phyloP scores from a whole-genome alignment of 139 green algal species.

The Chara braunii region DNA sequence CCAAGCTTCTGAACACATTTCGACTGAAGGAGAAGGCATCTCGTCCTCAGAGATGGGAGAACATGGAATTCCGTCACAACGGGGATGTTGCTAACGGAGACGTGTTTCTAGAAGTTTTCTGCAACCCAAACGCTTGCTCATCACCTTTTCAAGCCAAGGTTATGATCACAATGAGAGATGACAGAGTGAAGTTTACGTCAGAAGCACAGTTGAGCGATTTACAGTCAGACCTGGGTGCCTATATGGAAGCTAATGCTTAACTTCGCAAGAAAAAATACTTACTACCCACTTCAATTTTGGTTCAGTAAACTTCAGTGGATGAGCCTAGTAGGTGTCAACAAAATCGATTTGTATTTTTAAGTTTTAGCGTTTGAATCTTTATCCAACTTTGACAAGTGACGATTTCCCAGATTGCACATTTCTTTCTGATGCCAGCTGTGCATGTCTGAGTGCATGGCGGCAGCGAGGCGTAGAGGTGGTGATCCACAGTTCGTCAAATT shows the following conservation, averaged over 20 bases:
- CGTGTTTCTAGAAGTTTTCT: constrained; percentile 39
- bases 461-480: too few relatives aligned
- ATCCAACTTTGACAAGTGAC: not conserved
- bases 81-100: constrained; percentile 4
- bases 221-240: constrained; percentile 26
- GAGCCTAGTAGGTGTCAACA: not conserved
- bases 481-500: too few relatives aligned
- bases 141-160: constrained; percentile 47
- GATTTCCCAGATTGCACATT: too few relatives aligned
- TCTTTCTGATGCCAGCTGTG: too few relatives aligned
- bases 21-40: constrained; percentile 44
- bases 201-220: constrained; percentile 35
- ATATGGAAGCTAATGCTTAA: constrained; percentile 4
- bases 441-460: too few relatives aligned
- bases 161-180: constrained; percentile 42
- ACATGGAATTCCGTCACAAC: constrained; percentile 39
- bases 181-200: constrained; percentile 39
- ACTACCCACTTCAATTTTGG: not conserved
- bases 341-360: not conserved
- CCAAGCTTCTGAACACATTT: constrained; percentile 34
- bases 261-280: not conserved
- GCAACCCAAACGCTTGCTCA: constrained; percentile 46
- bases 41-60: constrained; percentile 28
- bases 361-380: not conserved
- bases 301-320: constrained; percentile 1